phyloP scores from a whole-genome alignment of 257 asterid species.

The Avicennia marina region DNA sequence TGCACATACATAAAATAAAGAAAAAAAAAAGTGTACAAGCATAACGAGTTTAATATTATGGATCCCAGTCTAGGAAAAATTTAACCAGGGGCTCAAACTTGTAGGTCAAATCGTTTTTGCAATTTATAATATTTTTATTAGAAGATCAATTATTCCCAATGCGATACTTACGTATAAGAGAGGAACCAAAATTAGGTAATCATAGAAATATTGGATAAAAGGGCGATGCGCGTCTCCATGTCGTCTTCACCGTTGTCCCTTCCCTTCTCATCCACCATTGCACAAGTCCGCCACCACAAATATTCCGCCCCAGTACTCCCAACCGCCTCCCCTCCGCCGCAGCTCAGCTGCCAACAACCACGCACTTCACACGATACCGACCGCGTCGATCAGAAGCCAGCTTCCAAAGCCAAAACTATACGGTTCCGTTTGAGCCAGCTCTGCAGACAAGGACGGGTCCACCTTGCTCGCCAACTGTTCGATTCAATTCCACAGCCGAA shows the following conservation, averaged over 20 bases:
- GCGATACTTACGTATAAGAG: too few relatives aligned
- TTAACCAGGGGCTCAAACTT: too few relatives aligned
- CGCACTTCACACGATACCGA: conserved; percentile 22
- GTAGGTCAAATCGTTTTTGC: too few relatives aligned
- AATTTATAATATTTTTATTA: too few relatives aligned
- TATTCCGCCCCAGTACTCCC: conserved; percentile 21
- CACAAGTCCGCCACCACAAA: conserved; percentile 41
- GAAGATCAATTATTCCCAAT: too few relatives aligned
- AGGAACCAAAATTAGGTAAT: too few relatives aligned
- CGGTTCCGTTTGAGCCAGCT: conserved; percentile 72
- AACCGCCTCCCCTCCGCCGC: conserved; percentile 23
- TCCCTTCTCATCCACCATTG: conserved; percentile 36
- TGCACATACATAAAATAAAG: too few relatives aligned
- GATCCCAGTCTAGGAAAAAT: too few relatives aligned
- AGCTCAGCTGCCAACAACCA: conserved; percentile 20
- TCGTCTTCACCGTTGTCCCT: conserved; percentile 41
- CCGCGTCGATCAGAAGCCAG: conserved; percentile 13
- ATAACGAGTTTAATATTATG: too few relatives aligned
- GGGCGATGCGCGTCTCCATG: conserved; percentile 42
- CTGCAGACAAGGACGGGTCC: conserved; percentile 58
- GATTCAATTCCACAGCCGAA: conserved; percentile 82
- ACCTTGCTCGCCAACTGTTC: conserved; percentile 76
- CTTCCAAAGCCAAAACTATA: conserved; percentile 56
- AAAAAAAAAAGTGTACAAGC: too few relatives aligned
- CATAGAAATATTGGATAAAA: neutral